Evolutionary conservation across 2,329 filamentous ascomycete genomes (phyloP), one percentile per base, ranked within the genome.

Genomic region (Fusarium camptoceras): DNA sequence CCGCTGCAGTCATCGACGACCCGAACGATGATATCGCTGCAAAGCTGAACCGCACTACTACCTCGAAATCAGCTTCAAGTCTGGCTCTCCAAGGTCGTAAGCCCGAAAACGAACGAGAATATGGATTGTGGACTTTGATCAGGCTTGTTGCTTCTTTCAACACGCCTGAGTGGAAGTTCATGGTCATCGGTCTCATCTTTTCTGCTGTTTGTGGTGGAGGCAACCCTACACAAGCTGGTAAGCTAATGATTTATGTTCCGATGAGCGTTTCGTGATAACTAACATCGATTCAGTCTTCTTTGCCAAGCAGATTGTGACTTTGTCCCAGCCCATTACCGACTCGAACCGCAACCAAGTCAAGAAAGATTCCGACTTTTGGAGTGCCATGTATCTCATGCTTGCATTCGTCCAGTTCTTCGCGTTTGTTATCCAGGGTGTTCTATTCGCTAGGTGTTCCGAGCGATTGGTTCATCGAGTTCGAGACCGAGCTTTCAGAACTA

Each of bases 381-480:
- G 89, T 59, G 82, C 90, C 74, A 97, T 97, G 94, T 97, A 91
- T 79, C 86, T 94, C 69, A 94, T 97, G 87, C 85, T 98, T 57
- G 94, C 89, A 5, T 80, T 94, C 56, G 88, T 92, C 12, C 88
- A 92, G 76, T 88, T 97, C 63, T 78, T 94, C 56, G 85, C 90
- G 8, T 94, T 92, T 73, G 79, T 86, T 22, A 79, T 82, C 8
- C 92, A 95, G 75, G 94, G 94, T 53, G 75, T 92, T 54, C 84
- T 90, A 4, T 94, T 98, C 73, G 94, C 94, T 20, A 90, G 89
- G 75, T 94, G 93, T 81, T 96, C 94, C n/a, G 93, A 97, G 82
- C 87, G 89, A 42, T 87, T 98, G 25, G 88, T 98, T 57, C 92
- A 93, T 77, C 90, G 94, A 22, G 93, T 95, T 3, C 89, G 96